A percentile compares a stretch with the other conserved stretches of the same genome.
phyloP scores from a whole-genome alignment of 768 basidiomycete species.

The Tephrocybe sp. region DNA sequence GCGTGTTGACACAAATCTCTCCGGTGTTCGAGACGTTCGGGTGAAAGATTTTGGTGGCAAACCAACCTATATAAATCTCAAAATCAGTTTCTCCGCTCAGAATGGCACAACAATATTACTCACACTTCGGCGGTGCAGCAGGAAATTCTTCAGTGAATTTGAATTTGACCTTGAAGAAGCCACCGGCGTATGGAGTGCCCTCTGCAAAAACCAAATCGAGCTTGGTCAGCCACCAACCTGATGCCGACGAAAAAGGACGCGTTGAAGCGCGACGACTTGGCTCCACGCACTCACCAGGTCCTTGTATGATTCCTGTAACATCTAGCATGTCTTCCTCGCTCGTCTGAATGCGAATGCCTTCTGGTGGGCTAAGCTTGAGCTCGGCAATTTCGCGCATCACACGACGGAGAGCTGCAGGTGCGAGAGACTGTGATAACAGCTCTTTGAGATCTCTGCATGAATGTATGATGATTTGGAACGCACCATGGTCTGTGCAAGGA shows the following conservation, averaged over 20 bases:
- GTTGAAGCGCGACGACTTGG: conserved; percentile 15
- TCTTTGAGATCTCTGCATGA: not conserved
- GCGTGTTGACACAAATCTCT: conserved; percentile 95
- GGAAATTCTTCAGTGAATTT: conserved; percentile 93
- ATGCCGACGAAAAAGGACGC: conserved; percentile 13
- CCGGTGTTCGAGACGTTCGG: conserved; percentile 89
- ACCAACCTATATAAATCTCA: conserved; percentile 62
- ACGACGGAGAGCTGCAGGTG: conserved; percentile 70
- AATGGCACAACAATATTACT: conserved; percentile 20
- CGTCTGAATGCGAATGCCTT: conserved; percentile 87
- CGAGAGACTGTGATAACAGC: conserved; percentile 31
- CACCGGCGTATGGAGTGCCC: conserved; percentile 65
- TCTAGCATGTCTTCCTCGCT: conserved; percentile 88
- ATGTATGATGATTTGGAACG: not conserved
- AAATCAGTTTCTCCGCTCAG: conserved; percentile 7
- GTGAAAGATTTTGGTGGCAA: conserved; percentile 94
- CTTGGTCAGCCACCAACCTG: conserved; percentile 24
- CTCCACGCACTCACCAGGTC: conserved; percentile 64
- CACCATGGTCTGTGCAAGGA: conserved; percentile 15
- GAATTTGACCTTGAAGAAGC: conserved; percentile 75
- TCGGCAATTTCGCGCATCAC: conserved; percentile 84
- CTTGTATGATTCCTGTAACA: conserved; percentile 84
- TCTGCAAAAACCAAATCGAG: conserved; percentile 31
- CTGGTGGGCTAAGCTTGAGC: conserved; percentile 79
- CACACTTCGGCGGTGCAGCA: conserved; percentile 91